phyloP scores from a whole-genome alignment of 495 filamentous ascomycete genomes.

The Neurospora sp. region DNA sequence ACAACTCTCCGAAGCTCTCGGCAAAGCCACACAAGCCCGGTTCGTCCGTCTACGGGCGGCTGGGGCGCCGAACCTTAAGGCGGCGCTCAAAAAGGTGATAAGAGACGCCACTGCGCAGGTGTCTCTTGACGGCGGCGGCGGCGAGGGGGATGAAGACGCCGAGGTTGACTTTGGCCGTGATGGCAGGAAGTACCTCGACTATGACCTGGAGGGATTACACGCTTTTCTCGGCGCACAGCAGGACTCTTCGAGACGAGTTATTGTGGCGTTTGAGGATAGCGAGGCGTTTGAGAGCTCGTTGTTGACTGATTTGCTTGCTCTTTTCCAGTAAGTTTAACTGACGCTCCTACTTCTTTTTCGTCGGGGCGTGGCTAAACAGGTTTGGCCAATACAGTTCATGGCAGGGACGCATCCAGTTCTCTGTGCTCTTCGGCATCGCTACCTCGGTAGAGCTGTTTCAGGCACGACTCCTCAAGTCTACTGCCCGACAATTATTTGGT shows the following conservation, averaged over 20 bases:
- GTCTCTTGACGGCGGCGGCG: conserved; percentile 11
- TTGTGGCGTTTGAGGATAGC: conserved; percentile 78
- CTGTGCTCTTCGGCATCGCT: conserved; percentile 77
- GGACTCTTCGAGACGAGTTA: conserved; percentile 48
- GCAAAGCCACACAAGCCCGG: conserved; percentile 35
- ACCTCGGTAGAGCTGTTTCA: conserved; percentile 88
- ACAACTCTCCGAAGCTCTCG: conserved; percentile 49
- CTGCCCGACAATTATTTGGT: conserved; percentile 60
- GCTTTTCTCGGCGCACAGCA: conserved; percentile 46
- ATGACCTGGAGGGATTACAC: conserved; percentile 77
- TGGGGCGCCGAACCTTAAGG: conserved; percentile 76
- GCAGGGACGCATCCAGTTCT: conserved; percentile 81
- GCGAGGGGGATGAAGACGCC: conserved; percentile 41
- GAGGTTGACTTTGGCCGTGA: conserved; percentile 39
- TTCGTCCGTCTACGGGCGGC: conserved; percentile 67
- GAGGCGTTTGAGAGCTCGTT: conserved; percentile 83
- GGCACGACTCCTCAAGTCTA: conserved; percentile 66
- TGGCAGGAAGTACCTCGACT: conserved; percentile 68
- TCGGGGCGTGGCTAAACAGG: conserved; percentile 3
- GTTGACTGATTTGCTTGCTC: conserved; percentile 63
- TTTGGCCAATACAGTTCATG: conserved; percentile 51
- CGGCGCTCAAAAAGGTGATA: conserved; percentile 73
- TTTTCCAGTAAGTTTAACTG: conserved; percentile 55
- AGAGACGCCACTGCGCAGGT: conserved; percentile 32
- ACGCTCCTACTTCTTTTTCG: background rate